A percentile compares a stretch with the other conserved stretches of the same genome.
phyloP scores from a whole-genome alignment of 1,139 yeast species.

The Candida glucosophila region DNA sequence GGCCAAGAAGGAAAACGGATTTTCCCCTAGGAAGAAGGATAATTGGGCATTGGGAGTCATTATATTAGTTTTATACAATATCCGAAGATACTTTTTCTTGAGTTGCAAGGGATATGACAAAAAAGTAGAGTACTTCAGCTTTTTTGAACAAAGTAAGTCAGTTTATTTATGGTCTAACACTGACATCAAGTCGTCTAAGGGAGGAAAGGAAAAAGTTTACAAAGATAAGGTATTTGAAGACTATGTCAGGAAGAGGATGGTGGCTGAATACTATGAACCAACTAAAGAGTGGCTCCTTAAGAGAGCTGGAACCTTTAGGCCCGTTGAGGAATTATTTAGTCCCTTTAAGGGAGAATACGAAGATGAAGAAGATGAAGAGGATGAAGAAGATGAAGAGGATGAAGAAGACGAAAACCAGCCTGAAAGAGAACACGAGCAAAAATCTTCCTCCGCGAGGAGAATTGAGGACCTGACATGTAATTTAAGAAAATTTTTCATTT shows the following conservation, averaged over 20 bases:
- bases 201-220: conserved; percentile 9
- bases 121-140: conserved; percentile 5
- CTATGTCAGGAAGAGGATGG: conserved; percentile 16
- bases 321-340: conserved; percentile 22
- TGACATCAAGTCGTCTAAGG: conserved; percentile 12
- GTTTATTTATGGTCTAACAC: conserved; percentile 26
- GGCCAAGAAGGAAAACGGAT: conserved; percentile 19
- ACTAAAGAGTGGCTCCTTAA: conserved; percentile 29
- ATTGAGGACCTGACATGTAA: conserved; percentile 25
- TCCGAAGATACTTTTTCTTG: conserved; percentile 19
- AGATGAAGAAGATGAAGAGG: conserved; percentile 5
- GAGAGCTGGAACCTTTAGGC: conserved; percentile 17
- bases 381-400: conserved; percentile 39
- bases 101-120: conserved; percentile 7
- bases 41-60: conserved; percentile 66
- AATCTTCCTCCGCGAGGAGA: conserved; percentile 23
- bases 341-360: conserved; percentile 1
- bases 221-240: conserved; percentile 25
- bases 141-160: conserved; percentile 6
- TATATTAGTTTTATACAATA: conserved; percentile 20
- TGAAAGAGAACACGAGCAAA: conserved; percentile 1
- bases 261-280: conserved; percentile 19
- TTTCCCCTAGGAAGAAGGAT: conserved; percentile 56
- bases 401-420: conserved; percentile 11
- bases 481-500: conserved; percentile 43